Evolutionary conservation across 352 stramenopile species (phyloP).

Genomic region (Elongisporangium senticosum): DNA sequence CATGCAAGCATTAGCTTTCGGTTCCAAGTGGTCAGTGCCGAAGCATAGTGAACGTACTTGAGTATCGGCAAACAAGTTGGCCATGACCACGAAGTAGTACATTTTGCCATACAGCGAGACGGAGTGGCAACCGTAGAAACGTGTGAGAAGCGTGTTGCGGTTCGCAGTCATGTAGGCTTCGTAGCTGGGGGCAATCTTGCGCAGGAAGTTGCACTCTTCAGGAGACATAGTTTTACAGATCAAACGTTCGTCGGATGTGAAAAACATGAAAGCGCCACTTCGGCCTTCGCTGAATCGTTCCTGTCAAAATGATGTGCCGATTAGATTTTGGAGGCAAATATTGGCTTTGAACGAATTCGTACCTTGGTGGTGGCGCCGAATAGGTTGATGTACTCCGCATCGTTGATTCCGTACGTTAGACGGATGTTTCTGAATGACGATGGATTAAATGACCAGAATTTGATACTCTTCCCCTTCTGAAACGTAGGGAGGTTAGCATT

Average conservation of each 20-base stretch:
- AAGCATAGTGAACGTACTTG: slow-evolving; percentile 23
- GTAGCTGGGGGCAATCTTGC: slow-evolving; percentile 84
- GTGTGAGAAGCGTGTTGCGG: slow-evolving; percentile 77
- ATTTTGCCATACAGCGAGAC: slow-evolving; percentile 88
- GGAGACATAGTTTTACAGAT: slow-evolving; percentile 90
- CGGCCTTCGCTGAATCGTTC: slow-evolving; percentile 85
- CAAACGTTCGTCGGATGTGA: slow-evolving; percentile 80
- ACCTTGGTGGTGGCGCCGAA: slow-evolving; percentile 85
- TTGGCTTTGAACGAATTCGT: neutral
- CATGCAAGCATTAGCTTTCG: neutral
- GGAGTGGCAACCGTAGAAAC: slow-evolving; percentile 88
- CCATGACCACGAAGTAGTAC: slow-evolving; percentile 93
- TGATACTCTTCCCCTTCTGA: slow-evolving; percentile 65
- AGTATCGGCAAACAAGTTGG: slow-evolving; percentile 85
- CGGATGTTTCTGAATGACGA: slow-evolving; percentile 85
- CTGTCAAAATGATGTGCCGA: slow-evolving; percentile 1
- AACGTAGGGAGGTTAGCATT: slow-evolving; percentile 2
- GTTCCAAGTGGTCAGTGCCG: neutral
- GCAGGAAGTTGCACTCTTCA: slow-evolving; percentile 82
- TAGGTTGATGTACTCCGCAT: slow-evolving; percentile 78
- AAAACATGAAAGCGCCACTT: slow-evolving; percentile 91
- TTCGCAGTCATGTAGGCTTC: slow-evolving; percentile 82
- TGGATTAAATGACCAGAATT: slow-evolving; percentile 86
- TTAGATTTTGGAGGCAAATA: neutral
- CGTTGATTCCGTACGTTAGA: slow-evolving; percentile 70